Evolutionary conservation across 139 green algal species (phyloP), one percentile per base, ranked within the genome.

Genomic region (Coccomyxa sp.): DNA sequence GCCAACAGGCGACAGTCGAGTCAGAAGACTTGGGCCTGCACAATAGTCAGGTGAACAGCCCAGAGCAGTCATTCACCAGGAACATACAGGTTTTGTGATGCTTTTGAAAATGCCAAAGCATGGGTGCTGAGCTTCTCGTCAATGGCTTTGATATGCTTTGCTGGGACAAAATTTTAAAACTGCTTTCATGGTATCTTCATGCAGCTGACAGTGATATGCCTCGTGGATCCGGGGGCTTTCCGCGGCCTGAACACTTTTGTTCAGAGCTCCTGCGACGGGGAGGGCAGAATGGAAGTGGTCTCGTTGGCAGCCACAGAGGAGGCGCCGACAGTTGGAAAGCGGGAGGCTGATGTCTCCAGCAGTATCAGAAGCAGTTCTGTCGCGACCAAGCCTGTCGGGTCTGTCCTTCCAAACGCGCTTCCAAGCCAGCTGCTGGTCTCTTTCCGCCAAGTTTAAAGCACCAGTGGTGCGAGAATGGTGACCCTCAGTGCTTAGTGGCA

Each of bases 201-300:
- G 81, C 81, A 85, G 85, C 30, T 86, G 45, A 82, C 58, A 0
- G 28, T 87, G 57, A 74, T 91, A 17, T 90, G 83, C 76, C 89
- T 95, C 82, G 90, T 97, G 16, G 97, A 99, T 79, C 97, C 97
- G 17, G 94, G 95, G 11, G 85, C 87, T 59, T 99, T 97, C 89
- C 88, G 97, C 0, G 85, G 91, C 0, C 86, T 98, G 25, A 92
- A 99, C 83, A 87, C 76, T 77, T 92, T 93, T 51, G 88, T 97
- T 83, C 92, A 95, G 82, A 84, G 87, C 13, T 81, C 80, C 13
- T 88, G 84, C 17, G 88, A 85, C 9, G 88, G 90, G 13, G 75
- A 59, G 13, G 94, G 95, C 9, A 87, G 94, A 13, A 68, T 99
- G 77, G 97, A 99, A 85, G 93, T 99, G 67, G 67, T 98, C 1